Evolutionary conservation across 2,329 filamentous ascomycete species (phyloP), one percentile per base, ranked within the genome.

Genomic region (Lecanicillium sp.): DNA sequence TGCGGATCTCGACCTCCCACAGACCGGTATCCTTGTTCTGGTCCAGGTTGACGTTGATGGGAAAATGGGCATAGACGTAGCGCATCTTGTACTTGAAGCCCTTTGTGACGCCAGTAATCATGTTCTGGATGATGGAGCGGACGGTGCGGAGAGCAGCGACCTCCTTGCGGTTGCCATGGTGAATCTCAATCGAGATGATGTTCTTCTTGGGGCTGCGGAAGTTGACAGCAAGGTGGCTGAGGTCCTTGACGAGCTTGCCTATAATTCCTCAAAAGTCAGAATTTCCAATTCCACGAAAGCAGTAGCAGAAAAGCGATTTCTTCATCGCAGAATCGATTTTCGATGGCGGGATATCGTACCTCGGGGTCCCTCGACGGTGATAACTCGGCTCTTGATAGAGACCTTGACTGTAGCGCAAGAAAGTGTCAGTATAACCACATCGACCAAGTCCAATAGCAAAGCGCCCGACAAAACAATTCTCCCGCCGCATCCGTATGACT

Each of bases 1-100:
- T 95, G 69, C 92, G 83, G 77, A 98, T 96, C 83, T 98, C 92
- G 63, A 98, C 85, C 71, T 94, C 85, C 65, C 63, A 84, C 57
- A 82, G 71, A 55, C 82, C 89, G 49, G 86, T 92, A 75, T 96
- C 92, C 62, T 69, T 67, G 80, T 90, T 90, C 84, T 95, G 89
- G 60, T 95, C 88, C 56, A 98, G 71, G 79, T 95, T 96, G 75
- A 98, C 90, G 80, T 98, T 98, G 87, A 98, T 98, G 72, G 92
- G 92, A 67, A 98, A 98, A 83, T 98, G 92, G 67, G 92, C 92
- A 70, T 98, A 98, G 71, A 98, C 92, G 77, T 98, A 98, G 63
- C 94, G 87, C 90, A 98, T 96, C 86, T 98, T 98, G 85, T 98
- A 98, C 78, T 94, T 94, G 86, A 84, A 98, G 57, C 92, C 92